Evolutionary conservation across 768 basidiomycete genomes (phyloP), one percentile per base, ranked within the genome.

Genomic region (Phaeotremella skinneri): DNA sequence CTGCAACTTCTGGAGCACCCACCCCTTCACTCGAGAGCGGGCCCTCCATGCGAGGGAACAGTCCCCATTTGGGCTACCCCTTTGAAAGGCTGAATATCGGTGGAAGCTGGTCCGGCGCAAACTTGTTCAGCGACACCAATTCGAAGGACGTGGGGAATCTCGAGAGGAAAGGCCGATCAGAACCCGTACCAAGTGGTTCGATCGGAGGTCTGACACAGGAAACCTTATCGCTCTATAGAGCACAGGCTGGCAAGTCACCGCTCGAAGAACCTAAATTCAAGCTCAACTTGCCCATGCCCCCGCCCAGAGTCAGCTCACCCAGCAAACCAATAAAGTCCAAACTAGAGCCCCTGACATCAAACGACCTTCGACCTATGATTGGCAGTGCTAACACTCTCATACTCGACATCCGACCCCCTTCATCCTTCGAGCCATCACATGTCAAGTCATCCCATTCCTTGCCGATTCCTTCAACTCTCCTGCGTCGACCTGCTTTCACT

Each of bases 391-490:
- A 61, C 1, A 68, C 71, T 21, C 85, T 98, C 71, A 77, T 96
- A 68, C 81, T 98, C 78, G 93, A 97, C 79, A 86, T 97, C 54
- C 85, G 93, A 0, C 86, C 91, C 11, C 88, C 89, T 77, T 86
- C 87, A 17, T 84, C 87, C 5, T 87, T 84, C 74, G 78, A 84
- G 4, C 70, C 82, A 7, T 85, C 85, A 23, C 86, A 91, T 50
- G 66, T 96, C 29, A 82, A 82, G 39, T 68, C 78, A 49, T 86
- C 91, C 6, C 79, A 96, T 53, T 90, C 90, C 49, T 83, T 98
- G 62, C 89, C 89, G 48, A 89, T 96, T 4, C 93, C 94, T 1
- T 91, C 93, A 2, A 97, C 92, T 0, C 86, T 97, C 21, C 86
- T 98, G 73, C 91, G 91, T 63, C 86, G 93, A 0, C 91, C 91